Conservation (phyloP, 2,329 filamentous ascomycete genomes). For the Alternaria incomplexa region DNA sequence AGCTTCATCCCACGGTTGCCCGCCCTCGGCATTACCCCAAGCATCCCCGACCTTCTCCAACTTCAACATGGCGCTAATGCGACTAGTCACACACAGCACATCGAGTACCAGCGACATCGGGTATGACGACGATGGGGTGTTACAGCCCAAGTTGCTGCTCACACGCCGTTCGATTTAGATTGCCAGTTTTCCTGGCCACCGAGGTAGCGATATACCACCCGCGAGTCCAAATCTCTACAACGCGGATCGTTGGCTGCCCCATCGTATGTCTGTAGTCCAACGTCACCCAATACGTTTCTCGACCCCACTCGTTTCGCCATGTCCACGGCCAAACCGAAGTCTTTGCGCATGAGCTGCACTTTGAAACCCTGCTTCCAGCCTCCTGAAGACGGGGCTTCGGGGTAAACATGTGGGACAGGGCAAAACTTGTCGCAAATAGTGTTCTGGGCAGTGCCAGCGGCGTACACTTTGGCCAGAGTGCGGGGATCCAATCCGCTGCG, state of each 20-base stretch:
- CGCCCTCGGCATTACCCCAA: constrained; percentile 30
- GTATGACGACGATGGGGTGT: background rate
- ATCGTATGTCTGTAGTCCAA: constrained; percentile 59
- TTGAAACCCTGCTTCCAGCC: constrained; percentile 64
- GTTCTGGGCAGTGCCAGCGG: constrained; percentile 60
- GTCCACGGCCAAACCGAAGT: constrained; percentile 62
- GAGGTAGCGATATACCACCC: constrained; percentile 64
- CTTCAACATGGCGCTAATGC: background rate
- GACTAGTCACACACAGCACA: background rate
- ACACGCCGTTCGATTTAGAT: constrained; percentile 19
- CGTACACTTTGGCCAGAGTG: constrained; percentile 59
- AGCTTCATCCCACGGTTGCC: constrained; percentile 5
- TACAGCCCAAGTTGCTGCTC: background rate
- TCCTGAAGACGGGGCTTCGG: constrained; percentile 56
- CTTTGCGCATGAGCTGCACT: constrained; percentile 66
- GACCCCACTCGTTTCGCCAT: constrained; percentile 61
- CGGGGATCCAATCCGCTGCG: constrained; percentile 61
- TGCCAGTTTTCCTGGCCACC: constrained; percentile 61
- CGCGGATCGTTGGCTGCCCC: constrained; percentile 58
- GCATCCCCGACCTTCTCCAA: constrained; percentile 31
- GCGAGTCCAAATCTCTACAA: constrained; percentile 62
- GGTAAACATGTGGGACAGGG: constrained; percentile 59
- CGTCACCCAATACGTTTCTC: constrained; percentile 57
- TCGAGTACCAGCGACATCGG: background rate
- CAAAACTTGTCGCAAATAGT: constrained; percentile 59